Conservation (phyloP, 805 yeast genomes). For the Yueomyces sp. region DNA sequence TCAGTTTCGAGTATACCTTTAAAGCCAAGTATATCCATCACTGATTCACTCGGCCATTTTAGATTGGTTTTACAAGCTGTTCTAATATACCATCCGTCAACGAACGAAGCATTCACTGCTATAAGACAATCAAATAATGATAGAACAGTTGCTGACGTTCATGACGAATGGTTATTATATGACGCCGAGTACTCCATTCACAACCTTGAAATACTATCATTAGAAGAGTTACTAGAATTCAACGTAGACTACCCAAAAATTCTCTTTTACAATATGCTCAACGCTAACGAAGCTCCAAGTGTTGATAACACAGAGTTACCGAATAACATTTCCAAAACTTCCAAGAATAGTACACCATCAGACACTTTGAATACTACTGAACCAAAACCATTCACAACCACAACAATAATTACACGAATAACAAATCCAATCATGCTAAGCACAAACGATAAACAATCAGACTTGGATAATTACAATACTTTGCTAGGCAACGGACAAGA, state of each 20-base stretch:
- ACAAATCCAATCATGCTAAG: too few species aligned
- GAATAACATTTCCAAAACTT: too few species aligned
- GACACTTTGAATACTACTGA: too few species aligned
- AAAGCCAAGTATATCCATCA: constrained; percentile 21
- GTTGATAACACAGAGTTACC: too few species aligned
- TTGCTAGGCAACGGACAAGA: background rate
- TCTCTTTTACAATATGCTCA: constrained; percentile 12
- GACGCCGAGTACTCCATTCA: constrained; percentile 26
- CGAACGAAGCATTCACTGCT: constrained; percentile 20
- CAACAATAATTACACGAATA: too few species aligned
- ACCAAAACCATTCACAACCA: too few species aligned
- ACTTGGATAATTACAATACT: too few species aligned
- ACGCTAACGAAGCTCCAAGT: background rate
- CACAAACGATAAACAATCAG: too few species aligned
- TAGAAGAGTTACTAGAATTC: constrained; percentile 7
- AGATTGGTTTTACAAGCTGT: constrained; percentile 22
- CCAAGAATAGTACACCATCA: too few species aligned
- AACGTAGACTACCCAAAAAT: constrained; percentile 6
- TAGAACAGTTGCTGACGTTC: constrained; percentile 18
- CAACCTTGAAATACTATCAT: constrained; percentile 17
- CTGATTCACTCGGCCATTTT: constrained; percentile 19
- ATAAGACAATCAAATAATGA: constrained; percentile 20
- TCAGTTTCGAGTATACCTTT: constrained; percentile 14
- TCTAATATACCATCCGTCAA: constrained; percentile 14
- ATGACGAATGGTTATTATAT: constrained; percentile 30